Evolutionary conservation across 768 basidiomycete genomes (phyloP).

Genomic region (Tylopilus rubrobrunneus): DNA sequence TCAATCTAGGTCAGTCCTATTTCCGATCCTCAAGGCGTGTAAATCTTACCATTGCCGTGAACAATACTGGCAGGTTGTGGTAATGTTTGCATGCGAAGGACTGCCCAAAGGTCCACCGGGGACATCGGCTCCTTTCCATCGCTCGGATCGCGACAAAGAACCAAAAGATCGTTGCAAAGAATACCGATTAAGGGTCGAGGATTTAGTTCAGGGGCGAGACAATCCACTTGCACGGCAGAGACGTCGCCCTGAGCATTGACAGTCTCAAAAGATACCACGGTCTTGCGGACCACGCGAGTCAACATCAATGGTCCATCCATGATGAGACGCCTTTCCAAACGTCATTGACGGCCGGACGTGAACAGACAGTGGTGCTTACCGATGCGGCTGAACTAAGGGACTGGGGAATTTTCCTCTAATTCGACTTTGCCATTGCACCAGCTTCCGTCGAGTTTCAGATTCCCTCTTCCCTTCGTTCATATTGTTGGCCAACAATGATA

Average conservation of each 20-base stretch:
- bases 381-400: slow-evolving; percentile 97
- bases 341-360: slow-evolving; percentile 5
- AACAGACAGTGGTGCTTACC: slow-evolving; percentile 42
- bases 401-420: slow-evolving; percentile 93
- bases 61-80: slow-evolving; percentile 88
- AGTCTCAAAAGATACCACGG: slow-evolving; percentile 75
- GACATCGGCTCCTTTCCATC: slow-evolving; percentile 73
- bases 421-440: slow-evolving; percentile 86
- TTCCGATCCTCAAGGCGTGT: neutral
- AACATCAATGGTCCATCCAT: slow-evolving; percentile 87
- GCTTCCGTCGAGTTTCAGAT: slow-evolving; percentile 84
- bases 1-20: slow-evolving; percentile 4
- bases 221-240: slow-evolving; percentile 84
- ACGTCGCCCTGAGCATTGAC: slow-evolving; percentile 74
- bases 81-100: slow-evolving; percentile 90
- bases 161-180: slow-evolving; percentile 89
- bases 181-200: slow-evolving; percentile 77
- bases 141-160: slow-evolving; percentile 84
- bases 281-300: slow-evolving; percentile 88
- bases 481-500: slow-evolving; percentile 82
- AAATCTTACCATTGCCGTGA: slow-evolving; percentile 69
- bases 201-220: slow-evolving; percentile 81
- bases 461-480: slow-evolving; percentile 99
- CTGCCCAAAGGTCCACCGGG: slow-evolving; percentile 91
- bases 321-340: slow-evolving; percentile 66